Percentiles rank a stretch among this genome's conserved stretches.
These are phyloP conservation scores for Naegleria fowleri DNA, from an alignment of 208 protist species.

Conservation along the genomic window DNA sequence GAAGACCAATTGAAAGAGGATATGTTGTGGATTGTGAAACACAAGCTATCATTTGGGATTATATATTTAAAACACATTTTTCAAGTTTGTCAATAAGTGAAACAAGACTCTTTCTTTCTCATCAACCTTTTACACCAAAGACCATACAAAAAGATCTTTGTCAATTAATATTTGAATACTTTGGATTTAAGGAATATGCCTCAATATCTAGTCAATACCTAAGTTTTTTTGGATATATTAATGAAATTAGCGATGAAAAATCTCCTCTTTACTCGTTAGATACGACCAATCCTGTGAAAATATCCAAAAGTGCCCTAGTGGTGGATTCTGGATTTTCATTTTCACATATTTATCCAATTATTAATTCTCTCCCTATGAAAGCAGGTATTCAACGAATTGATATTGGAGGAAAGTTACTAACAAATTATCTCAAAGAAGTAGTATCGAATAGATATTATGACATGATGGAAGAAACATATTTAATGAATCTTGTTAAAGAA, in stretches of 20 bases:
- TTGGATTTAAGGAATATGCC: constrained; percentile 20
- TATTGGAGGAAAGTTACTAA: constrained; percentile 18
- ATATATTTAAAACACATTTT: not conserved
- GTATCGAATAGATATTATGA: not conserved
- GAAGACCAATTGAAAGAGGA: constrained; percentile 3
- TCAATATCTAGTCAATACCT: not conserved
- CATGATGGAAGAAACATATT: constrained; percentile 28
- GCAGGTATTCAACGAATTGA: not conserved
- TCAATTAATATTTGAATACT: constrained; percentile 21
- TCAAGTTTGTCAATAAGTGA: not conserved
- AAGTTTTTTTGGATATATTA: not conserved
- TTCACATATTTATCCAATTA: not conserved
- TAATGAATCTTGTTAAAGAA: constrained; percentile 23
- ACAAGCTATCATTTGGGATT: not conserved
- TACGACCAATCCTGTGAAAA: not conserved
- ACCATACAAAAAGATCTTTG: not conserved
- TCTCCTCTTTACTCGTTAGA: not conserved
- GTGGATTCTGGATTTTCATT: constrained; percentile 27
- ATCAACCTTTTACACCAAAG: not conserved
- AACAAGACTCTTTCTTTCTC: not conserved
- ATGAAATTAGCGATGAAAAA: not conserved
- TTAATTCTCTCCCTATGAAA: not conserved
- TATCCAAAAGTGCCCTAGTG: not conserved
- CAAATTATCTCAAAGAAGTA: constrained; percentile 18
- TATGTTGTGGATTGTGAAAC: constrained; percentile 22